Percentiles rank a stretch among this genome's conserved stretches.
These are phyloP conservation scores for Suillus weaverae DNA, from an alignment of 768 basidiomycete species.

Conservation along the genomic window DNA sequence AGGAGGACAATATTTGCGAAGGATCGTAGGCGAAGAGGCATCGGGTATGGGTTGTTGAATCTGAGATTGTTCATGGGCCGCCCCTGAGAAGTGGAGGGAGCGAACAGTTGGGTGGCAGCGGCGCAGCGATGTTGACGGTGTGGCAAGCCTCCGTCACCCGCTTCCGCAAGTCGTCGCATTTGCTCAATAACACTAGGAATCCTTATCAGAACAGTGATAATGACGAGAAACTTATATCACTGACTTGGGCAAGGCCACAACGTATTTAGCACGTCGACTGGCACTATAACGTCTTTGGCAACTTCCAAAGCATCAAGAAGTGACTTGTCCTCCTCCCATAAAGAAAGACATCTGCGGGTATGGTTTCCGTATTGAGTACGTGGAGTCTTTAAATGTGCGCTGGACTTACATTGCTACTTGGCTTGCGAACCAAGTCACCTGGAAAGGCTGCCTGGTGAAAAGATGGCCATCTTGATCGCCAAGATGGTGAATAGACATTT, in stretches of 20 bases:
- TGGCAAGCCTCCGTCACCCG: conserved; percentile 50
- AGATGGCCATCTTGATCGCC: conserved; percentile 52
- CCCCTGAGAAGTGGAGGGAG: conserved; percentile 36
- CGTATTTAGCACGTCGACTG: conserved; percentile 65
- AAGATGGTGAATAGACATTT: conserved; percentile 51
- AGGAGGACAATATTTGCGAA: conserved; percentile 19
- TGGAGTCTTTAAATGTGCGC: conserved; percentile 14
- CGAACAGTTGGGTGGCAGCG: conserved; percentile 39
- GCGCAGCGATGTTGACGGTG: conserved; percentile 40
- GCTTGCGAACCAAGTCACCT: conserved; percentile 69
- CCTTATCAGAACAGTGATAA: neutral
- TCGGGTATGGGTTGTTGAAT: neutral
- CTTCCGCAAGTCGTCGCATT: conserved; percentile 49
- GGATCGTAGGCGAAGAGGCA: neutral
- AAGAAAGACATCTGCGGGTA: conserved; percentile 51
- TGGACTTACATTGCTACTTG: conserved; percentile 59
- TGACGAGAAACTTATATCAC: conserved; percentile 13
- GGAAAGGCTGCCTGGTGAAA: conserved; percentile 67
- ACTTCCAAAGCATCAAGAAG: conserved; percentile 61
- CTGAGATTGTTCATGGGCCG: conserved; percentile 17
- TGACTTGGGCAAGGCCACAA: conserved; percentile 65
- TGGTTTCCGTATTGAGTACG: conserved; percentile 7
- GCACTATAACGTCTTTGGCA: conserved; percentile 61
- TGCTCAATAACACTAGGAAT: conserved; percentile 45
- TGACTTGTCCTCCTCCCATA: conserved; percentile 64